Evolutionary conservation across 179 eudicot species (phyloP), one percentile per base, ranked within the genome.

Genomic region (Monotropa hypopitys): DNA sequence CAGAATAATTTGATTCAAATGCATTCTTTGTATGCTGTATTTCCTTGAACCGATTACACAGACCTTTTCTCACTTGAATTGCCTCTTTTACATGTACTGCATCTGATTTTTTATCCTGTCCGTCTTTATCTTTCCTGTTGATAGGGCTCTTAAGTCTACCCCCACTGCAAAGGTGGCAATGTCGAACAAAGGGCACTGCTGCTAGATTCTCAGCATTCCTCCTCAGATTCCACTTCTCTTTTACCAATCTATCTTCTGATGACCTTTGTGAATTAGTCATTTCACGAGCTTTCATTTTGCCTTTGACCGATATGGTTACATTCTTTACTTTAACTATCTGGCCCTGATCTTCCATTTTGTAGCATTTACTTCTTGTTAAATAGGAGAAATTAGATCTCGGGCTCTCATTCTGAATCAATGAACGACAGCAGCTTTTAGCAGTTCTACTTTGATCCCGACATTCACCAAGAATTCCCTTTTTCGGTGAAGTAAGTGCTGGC

Each of bases 301-400:
- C 28, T 68, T 20, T 32, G 26, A 67, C 7, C 9, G 47, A 47
- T 15, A 49, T 0, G 11, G 43, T 71, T 15, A 28, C 59, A 28
- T 47, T 28, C 35, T 49, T 59, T 35, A 26, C 13, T 45, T 70
- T 12, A 26, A 43, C 28, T 12, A 23, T 65, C 61, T 67, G 30
- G 18, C 79, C 51, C 21, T 32, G 43, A 33, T 21, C 50, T 69
- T 50, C 74, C 74, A 77, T 35, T 77, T 53, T 77, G 0, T 3
- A 32, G 30, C 66, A 66, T 45, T 77, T 67, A n/a, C 53, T 68
- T 53, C 73, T 67, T 4, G 73, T 66, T 53, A 46, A 7, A 67
- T 76, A 49, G 2, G n/a, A 33, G 47, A 30, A 5, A 12, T 66
- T 76, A 53, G 26, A 35, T 68, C 74, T 77, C 66, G 51, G 51